A percentile compares a stretch with the other conserved stretches of the same genome.
Evolutionary conservation across 2,329 filamentous ascomycete genomes (phyloP).

Genomic region (Cladosporium sp.): DNA sequence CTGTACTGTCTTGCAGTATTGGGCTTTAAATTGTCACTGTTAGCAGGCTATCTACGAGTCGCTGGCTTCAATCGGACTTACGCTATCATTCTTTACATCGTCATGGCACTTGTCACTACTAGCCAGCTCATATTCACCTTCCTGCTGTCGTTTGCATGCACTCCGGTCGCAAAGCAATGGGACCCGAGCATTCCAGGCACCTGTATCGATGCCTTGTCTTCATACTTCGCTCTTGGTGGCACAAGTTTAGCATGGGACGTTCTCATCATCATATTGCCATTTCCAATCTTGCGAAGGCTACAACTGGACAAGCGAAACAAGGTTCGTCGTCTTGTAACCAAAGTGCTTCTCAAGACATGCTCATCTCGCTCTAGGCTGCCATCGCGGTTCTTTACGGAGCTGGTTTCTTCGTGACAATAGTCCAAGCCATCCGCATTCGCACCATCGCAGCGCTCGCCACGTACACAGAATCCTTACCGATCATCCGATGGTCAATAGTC

Average conservation of each 20-base stretch:
- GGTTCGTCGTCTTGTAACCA: neutral
- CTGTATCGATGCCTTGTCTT: conserved; percentile 15
- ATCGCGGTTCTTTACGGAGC: conserved; percentile 44
- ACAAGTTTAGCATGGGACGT: conserved; percentile 16
- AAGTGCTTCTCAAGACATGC: neutral
- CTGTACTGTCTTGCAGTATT: conserved; percentile 16
- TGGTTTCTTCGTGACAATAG: conserved; percentile 49
- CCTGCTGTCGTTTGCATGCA: conserved; percentile 16
- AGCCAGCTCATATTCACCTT: conserved; percentile 16
- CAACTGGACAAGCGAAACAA: conserved; percentile 22
- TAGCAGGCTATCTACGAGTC: conserved; percentile 15
- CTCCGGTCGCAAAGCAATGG: conserved; percentile 17
- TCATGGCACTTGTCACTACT: conserved; percentile 10
- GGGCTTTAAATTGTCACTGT: conserved; percentile 16
- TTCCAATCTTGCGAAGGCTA: conserved; percentile 16
- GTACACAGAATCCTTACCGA: conserved; percentile 42
- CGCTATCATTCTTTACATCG: conserved; percentile 8
- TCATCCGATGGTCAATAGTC: conserved; percentile 46
- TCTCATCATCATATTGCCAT: conserved; percentile 16
- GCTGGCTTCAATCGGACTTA: conserved; percentile 17
- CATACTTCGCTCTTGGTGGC: conserved; percentile 16
- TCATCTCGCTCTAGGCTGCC: conserved; percentile 29
- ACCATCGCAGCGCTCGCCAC: conserved; percentile 44
- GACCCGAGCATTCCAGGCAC: conserved; percentile 12
- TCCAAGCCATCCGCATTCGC: conserved; percentile 50